Conservation (phyloP, 345 rosid genomes). For the Alliaria petiolata region DNA sequence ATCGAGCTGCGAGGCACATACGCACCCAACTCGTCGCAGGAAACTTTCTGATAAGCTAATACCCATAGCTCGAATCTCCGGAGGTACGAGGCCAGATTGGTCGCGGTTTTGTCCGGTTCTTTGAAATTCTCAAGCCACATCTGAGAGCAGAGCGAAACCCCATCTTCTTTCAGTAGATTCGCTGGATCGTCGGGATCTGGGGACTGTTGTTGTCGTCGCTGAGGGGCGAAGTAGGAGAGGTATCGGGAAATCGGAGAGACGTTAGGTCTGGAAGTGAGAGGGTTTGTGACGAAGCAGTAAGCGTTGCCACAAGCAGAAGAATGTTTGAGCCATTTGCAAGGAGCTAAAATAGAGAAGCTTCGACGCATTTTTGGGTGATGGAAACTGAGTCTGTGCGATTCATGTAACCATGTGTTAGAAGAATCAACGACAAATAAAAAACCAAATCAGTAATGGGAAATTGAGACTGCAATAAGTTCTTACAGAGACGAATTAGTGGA, state of each 20-base stretch:
- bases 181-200: constrained; percentile 83
- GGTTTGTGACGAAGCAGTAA: constrained; percentile 23
- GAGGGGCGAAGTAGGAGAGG: constrained; percentile 50
- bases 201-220: constrained; percentile 48
- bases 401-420: not conserved
- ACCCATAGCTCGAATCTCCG: constrained; percentile 93
- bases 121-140: constrained; percentile 82
- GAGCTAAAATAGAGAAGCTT: constrained; percentile 34
- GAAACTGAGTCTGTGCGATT: not conserved
- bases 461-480: not conserved
- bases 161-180: constrained; percentile 84
- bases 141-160: constrained; percentile 88
- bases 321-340: constrained; percentile 30
- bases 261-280: constrained; percentile 15
- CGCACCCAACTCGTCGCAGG: constrained; percentile 79
- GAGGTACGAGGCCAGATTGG: constrained; percentile 61
- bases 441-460: not conserved
- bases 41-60: constrained; percentile 88
- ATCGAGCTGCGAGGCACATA: constrained; percentile 84
- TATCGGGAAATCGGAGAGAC: constrained; percentile 38
- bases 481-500: constrained; percentile 1
- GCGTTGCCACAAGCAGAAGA: not conserved
- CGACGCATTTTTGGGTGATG: constrained; percentile 47
- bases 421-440: not conserved
- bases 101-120: constrained; percentile 47